A percentile compares a stretch with the other conserved stretches of the same genome.
phyloP scores from a whole-genome alignment of 108 stramenopile genomes.

The Pseudonitzschia delicatissima region DNA sequence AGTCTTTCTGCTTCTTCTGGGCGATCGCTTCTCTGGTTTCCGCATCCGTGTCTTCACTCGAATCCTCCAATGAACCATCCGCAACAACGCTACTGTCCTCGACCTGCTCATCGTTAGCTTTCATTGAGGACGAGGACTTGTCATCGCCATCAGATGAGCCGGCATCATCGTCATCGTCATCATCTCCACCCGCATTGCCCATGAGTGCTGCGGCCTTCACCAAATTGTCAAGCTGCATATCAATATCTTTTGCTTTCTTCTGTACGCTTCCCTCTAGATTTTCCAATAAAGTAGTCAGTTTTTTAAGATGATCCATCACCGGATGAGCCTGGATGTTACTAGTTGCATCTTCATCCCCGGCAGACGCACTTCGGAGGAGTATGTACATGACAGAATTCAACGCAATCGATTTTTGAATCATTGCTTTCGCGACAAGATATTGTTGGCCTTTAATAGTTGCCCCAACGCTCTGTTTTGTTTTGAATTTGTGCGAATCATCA shows the following conservation, averaged over 20 bases:
- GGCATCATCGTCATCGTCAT: neutral
- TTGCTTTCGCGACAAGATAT: conserved; percentile 67
- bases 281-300: conserved; percentile 48
- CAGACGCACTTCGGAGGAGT: conserved; percentile 58
- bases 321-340: conserved; percentile 65
- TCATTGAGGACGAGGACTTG: neutral
- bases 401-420: conserved; percentile 63
- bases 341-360: conserved; percentile 10
- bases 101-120: neutral
- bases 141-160: neutral
- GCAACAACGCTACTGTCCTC: neutral
- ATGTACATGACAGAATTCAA: conserved; percentile 77
- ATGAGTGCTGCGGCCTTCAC: conserved; percentile 72
- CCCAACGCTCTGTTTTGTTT: conserved; percentile 66
- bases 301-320: conserved; percentile 72
- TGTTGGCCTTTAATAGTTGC: conserved; percentile 62
- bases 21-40: conserved; percentile 25
- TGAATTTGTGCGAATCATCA: conserved; percentile 12
- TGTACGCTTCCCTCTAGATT: conserved; percentile 66
- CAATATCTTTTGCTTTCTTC: conserved; percentile 36
- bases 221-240: conserved; percentile 57
- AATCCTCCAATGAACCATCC: neutral
- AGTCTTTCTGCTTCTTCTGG: conserved; percentile 6
- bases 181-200: conserved; percentile 4
- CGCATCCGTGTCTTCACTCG: conserved; percentile 17